phyloP scores from a whole-genome alignment of 352 stramenopile genomes.

The Chrysophaeum taylorii region DNA sequence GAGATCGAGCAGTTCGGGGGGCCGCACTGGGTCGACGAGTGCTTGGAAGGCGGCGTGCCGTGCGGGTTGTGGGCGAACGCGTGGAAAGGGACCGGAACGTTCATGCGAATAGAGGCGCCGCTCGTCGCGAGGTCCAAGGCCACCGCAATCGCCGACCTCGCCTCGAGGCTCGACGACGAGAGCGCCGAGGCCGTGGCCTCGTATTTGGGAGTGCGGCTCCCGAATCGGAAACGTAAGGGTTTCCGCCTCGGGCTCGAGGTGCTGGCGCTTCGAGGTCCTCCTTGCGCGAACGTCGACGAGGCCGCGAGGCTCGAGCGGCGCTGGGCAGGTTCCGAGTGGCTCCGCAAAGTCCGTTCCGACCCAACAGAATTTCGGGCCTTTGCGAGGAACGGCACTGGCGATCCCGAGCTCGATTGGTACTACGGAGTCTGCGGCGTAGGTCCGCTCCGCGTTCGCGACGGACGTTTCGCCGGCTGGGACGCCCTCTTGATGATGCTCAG shows the following conservation, averaged over 20 bases:
- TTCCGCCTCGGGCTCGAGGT: no score
- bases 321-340: no score
- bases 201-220: no score
- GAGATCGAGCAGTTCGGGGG: constrained; percentile 8
- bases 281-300: no score
- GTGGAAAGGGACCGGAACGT: background rate
- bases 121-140: background rate
- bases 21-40: background rate
- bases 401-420: background rate
- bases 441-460: background rate
- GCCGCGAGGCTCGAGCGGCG: no score
- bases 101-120: background rate
- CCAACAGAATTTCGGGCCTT: no score
- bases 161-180: background rate
- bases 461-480: no score
- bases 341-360: no score
- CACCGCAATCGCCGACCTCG: background rate
- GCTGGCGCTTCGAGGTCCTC: no score
- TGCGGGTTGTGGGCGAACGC: background rate
- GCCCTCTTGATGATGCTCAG: background rate
- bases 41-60: background rate
- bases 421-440: background rate
- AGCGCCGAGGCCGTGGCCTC: no score
- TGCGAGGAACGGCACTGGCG: no score
- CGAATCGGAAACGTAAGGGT: no score